Evolutionary conservation across 306 rosid genomes (phyloP).

Genomic region (Oemleria cerasiformis): DNA sequence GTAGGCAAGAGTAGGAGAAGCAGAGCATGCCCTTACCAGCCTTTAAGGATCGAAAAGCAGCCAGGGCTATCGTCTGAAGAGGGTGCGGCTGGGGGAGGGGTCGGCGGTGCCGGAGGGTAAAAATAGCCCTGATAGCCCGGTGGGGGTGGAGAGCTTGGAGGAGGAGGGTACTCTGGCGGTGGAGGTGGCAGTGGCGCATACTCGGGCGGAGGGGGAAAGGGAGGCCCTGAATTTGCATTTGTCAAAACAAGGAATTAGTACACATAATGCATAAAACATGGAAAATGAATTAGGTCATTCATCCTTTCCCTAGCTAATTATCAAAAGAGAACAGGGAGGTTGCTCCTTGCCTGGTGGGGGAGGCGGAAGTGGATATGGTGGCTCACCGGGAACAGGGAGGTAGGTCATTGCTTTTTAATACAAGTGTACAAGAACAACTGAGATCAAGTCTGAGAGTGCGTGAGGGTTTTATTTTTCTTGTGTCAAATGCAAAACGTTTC

Average conservation of each 20-base stretch:
- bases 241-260: background rate
- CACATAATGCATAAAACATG: too few species aligned
- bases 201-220: background rate
- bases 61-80: background rate
- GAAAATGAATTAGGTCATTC: too few species aligned
- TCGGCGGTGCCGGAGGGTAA: conserved; percentile 2
- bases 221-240: background rate
- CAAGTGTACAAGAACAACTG: background rate
- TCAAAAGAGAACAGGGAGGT: background rate
- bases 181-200: background rate
- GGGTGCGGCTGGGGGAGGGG: background rate
- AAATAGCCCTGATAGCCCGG: conserved; percentile 3
- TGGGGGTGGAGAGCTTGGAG: conserved; percentile 6
- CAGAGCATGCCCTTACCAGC: conserved; percentile 10
- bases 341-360: background rate
- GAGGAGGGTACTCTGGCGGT: background rate
- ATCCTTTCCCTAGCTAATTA: too few species aligned
- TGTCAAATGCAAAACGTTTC: too few species aligned
- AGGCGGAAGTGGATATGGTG: background rate
- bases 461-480: background rate
- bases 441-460: too few species aligned
- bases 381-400: conserved; percentile 11
- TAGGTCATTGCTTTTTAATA: conserved; percentile 4
- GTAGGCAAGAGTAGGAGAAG: background rate
- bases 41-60: conserved; percentile 6